phyloP scores from a whole-genome alignment of 768 basidiomycete genomes.

The Mycena venus region DNA sequence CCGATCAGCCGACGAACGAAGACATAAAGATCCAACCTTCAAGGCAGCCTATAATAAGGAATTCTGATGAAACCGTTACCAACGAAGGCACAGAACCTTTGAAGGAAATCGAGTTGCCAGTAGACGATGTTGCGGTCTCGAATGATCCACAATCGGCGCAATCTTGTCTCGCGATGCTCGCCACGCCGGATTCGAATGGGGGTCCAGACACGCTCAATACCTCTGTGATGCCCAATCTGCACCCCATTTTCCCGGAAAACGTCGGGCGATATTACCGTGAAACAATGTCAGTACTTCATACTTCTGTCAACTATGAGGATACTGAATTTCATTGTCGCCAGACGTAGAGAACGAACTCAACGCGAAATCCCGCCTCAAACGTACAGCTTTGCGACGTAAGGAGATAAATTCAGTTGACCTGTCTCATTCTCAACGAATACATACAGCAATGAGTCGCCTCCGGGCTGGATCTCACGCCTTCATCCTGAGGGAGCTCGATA shows the following conservation, averaged over 20 bases:
- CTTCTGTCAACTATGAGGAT: not conserved
- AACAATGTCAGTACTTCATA: conserved; percentile 1
- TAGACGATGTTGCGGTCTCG: no score
- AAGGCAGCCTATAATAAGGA: no score
- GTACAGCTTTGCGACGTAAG: conserved; percentile 4
- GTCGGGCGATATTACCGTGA: conserved; percentile 5
- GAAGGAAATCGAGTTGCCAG: no score
- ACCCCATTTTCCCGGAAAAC: conserved; percentile 2
- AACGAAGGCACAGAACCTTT: no score
- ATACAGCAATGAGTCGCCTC: not conserved
- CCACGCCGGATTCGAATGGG: no score
- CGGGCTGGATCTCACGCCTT: conserved; percentile 5
- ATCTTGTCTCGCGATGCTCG: no score
- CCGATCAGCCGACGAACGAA: no score
- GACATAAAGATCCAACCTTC: no score
- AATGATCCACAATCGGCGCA: no score
- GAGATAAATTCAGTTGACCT: not conserved
- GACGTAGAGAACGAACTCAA: not conserved
- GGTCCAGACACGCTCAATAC: not conserved
- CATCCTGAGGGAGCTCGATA: conserved; percentile 34
- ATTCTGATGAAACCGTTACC: no score
- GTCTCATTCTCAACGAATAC: not conserved
- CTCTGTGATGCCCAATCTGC: not conserved
- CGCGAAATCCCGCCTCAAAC: not conserved
- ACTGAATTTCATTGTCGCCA: not conserved